Percentiles rank a stretch among this genome's conserved stretches.
phyloP scores from a whole-genome alignment of 805 yeast genomes.

The Teunomyces gatunensis region DNA sequence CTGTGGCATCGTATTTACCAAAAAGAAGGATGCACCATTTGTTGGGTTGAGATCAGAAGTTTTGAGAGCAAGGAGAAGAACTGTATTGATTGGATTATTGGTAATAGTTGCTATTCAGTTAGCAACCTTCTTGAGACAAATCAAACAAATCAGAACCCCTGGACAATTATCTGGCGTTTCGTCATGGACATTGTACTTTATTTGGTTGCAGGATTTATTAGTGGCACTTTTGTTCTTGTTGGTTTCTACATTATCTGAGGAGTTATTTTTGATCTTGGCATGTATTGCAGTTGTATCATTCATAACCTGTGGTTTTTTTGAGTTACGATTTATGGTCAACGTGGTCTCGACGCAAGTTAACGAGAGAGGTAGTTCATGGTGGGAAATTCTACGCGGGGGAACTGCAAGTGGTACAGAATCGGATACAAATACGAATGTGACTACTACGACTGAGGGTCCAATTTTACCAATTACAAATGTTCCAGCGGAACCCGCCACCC shows the following conservation, averaged over 20 bases:
- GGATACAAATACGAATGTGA: neutral
- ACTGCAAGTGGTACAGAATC: neutral
- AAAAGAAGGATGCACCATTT: slow-evolving; percentile 15
- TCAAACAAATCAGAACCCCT: slow-evolving; percentile 72
- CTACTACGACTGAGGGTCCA: neutral
- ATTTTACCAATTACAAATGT: neutral
- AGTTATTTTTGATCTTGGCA: slow-evolving; percentile 63
- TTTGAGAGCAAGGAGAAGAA: slow-evolving; percentile 32
- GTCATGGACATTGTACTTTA: slow-evolving; percentile 48
- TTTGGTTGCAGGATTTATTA: slow-evolving; percentile 72
- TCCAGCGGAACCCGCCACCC: slow-evolving; percentile 9
- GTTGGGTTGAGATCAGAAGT: slow-evolving; percentile 62
- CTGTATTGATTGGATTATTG: slow-evolving; percentile 44
- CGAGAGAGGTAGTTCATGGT: slow-evolving; percentile 63
- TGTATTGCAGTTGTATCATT: slow-evolving; percentile 69
- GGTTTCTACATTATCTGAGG: slow-evolving; percentile 52
- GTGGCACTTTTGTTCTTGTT: slow-evolving; percentile 61
- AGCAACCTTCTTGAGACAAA: slow-evolving; percentile 60
- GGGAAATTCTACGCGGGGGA: slow-evolving; percentile 62
- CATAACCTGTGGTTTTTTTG: slow-evolving; percentile 70
- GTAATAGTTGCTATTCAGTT: slow-evolving; percentile 50
- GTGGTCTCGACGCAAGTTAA: slow-evolving; percentile 70
- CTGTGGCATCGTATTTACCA: slow-evolving; percentile 61
- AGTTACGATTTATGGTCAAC: slow-evolving; percentile 66
- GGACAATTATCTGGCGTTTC: slow-evolving; percentile 75